Evolutionary conservation across 2,329 filamentous ascomycete species (phyloP), one percentile per base, ranked within the genome.

Genomic region (Lachnellula subtilissima): DNA sequence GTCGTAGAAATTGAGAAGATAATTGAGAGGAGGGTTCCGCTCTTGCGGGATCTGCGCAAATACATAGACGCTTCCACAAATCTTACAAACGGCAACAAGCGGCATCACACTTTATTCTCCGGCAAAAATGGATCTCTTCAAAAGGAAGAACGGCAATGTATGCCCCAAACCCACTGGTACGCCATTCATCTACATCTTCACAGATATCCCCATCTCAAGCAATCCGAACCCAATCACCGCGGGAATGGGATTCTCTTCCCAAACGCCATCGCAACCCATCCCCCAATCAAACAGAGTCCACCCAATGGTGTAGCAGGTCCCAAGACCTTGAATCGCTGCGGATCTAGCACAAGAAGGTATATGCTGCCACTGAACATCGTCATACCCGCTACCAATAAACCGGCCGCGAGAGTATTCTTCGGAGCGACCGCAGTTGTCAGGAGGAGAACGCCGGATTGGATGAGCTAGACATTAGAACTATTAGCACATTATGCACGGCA

Each of bases 261-360:
- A 32, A 59, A 57, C 22, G 59, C 52, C 28, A 66, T 64, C 50
- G 53, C 58, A 37, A 63, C 69, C 60, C 57, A 88, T 0, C 85
- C 85, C 1, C 76, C 82, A 66, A 88, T 87, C 61, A 88, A 73
- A 57, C 79, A 85, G 50, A 85, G 61, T 0, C 85, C 84, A 0
- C 84, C 85, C 1, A 88, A 56, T 14, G 85, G 85, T 50, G 85
- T 88, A 12, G 87, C 78, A 0, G 85, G 85, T 0, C 85, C 85
- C 60, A 87, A 56, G 54, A 75, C 72, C 65, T 78, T 80, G 72
- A 85, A 86, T 28, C 76, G 73, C 64, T 80, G 76, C 19, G 84
- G 80, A 70, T 86, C 79, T n/a, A 88, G 73, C 0, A 81, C 76
- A 9, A 88, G 75, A 9, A 83, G 74, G 68, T 88, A 88, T 61